Base-by-base conservation (phyloP, 2,329 filamentous ascomycete genomes). In the Pezicula radicicola region DNA sequence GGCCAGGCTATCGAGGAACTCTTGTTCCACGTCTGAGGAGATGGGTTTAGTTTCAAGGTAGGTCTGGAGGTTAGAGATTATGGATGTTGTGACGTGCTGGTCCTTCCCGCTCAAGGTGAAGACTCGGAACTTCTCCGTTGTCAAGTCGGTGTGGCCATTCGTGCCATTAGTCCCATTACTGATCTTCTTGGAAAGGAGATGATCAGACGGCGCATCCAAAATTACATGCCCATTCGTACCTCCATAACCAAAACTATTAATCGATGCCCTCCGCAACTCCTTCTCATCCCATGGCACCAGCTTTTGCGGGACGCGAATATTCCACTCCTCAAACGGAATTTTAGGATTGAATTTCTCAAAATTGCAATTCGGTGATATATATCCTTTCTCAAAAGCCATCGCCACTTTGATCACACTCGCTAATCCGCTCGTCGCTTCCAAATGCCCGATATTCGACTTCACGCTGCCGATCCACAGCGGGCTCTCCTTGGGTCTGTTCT, bases 311-410 rank as follows among this genome's bases (percentile, higher is more conserved):
- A n/a, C n/a, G n/a, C n/a, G n/a, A n/a, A n/a, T n/a, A n/a, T 64
- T 68, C 66, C 66, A 69, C 13, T 64, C 58, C 3, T 64, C 56
- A 1, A 63, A 30, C 9, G 56, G 58, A n/a, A 70, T 66, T 6
- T 57, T 58, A 1, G 63, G 55, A 40, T 74, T 75, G 2, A 62
- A 55, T 18, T 56, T 66, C 19, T 66, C 60, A 41, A 72, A 73
- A 37, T 72, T 68, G 39, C 60, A 60, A 51, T 71, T 72, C 3
- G 72, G 70, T 10, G 68, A 65, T 18, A 73, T 68, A 8, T 70
- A 62, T 0, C 67, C 67, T 33, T 68, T 66, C 53, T 74, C 71
- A 4, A 75, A 52, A 55, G 70, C 65, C 48, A 74, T 48, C 0
- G 66, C 60, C 2, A 65, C 60, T 52, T 74, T 73, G 47, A 74